Conservation (phyloP, 1,139 yeast species). For the Yamadazyma oceani region DNA sequence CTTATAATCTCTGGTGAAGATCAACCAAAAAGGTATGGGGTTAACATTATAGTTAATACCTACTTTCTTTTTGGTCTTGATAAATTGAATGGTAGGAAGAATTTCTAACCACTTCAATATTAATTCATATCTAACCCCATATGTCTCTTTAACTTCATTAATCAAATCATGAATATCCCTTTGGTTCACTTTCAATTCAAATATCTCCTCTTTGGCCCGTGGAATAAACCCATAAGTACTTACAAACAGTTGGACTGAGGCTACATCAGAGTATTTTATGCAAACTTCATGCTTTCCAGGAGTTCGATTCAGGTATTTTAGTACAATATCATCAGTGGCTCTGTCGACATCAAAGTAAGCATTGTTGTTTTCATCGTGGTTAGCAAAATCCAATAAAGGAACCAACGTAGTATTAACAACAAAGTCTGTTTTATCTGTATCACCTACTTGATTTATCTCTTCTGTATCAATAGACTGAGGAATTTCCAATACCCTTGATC, state of each 20-base stretch:
- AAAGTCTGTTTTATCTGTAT: conserved; percentile 31
- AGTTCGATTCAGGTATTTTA: conserved; percentile 16
- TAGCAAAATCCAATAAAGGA: conserved; percentile 67
- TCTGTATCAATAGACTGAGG: conserved; percentile 37
- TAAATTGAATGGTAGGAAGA: conserved; percentile 25
- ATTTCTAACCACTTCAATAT: conserved; percentile 28
- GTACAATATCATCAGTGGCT: conserved; percentile 42
- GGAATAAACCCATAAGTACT: conserved; percentile 63
- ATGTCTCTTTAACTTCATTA: conserved; percentile 13
- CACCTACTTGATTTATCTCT: background rate
- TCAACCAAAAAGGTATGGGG: conserved; percentile 18
- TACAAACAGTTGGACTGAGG: conserved; percentile 34
- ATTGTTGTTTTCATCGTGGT: conserved; percentile 50
- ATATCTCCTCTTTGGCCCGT: conserved; percentile 7
- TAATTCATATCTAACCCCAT: conserved; percentile 13
- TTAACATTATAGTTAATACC: conserved; percentile 19
- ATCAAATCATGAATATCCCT: conserved; percentile 10
- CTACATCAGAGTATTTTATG: conserved; percentile 13
- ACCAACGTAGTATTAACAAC: conserved; percentile 57
- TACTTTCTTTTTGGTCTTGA: conserved; percentile 15
- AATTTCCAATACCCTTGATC: conserved; percentile 62
- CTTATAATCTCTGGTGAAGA: conserved; percentile 11
- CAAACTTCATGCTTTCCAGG: conserved; percentile 19
- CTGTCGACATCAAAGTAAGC: conserved; percentile 65
- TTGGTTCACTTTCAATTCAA: conserved; percentile 12